phyloP scores from a whole-genome alignment of 2,329 filamentous ascomycete genomes.

The Metarhizium sp. region DNA sequence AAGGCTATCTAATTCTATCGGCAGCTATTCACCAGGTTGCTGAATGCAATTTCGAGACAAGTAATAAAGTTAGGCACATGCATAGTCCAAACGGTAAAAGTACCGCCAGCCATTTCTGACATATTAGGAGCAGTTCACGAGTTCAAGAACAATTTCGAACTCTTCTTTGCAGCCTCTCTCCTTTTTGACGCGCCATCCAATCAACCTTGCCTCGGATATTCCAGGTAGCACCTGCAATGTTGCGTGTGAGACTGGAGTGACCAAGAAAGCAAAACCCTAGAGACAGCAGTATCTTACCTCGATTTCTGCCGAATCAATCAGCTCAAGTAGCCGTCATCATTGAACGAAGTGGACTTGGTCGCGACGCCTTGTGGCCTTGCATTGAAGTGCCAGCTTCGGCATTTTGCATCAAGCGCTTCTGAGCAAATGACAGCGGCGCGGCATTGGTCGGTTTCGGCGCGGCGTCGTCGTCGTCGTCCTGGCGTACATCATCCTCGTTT shows the following conservation, averaged over 20 bases:
- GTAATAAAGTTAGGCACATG: background rate
- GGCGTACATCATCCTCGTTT: conserved; percentile 31
- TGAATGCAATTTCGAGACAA: background rate
- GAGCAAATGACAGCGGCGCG: conserved; percentile 33
- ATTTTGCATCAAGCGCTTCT: conserved; percentile 38
- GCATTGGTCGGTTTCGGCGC: conserved; percentile 34
- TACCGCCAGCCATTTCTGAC: background rate
- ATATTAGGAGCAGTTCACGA: background rate
- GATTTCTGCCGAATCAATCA: conserved; percentile 20
- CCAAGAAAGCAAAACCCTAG: background rate
- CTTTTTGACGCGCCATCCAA: conserved; percentile 3
- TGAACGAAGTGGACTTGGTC: conserved; percentile 59
- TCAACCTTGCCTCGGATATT: conserved; percentile 5
- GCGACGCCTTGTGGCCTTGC: conserved; percentile 41
- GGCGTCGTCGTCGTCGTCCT: conserved; percentile 27
- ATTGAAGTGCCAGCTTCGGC: conserved; percentile 35
- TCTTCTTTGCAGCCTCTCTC: background rate
- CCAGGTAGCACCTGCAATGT: background rate
- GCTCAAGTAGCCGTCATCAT: conserved; percentile 55
- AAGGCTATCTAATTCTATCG: background rate
- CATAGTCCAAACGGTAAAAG: background rate
- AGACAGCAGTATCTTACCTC: conserved; percentile 15
- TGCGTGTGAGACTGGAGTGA: conserved; percentile 3
- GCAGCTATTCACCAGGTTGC: background rate
- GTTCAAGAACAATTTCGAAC: background rate